Percentiles rank a stretch among this genome's conserved stretches.
phyloP scores from a whole-genome alignment of 2,329 filamentous ascomycete species.

The Tolypocladium album region DNA sequence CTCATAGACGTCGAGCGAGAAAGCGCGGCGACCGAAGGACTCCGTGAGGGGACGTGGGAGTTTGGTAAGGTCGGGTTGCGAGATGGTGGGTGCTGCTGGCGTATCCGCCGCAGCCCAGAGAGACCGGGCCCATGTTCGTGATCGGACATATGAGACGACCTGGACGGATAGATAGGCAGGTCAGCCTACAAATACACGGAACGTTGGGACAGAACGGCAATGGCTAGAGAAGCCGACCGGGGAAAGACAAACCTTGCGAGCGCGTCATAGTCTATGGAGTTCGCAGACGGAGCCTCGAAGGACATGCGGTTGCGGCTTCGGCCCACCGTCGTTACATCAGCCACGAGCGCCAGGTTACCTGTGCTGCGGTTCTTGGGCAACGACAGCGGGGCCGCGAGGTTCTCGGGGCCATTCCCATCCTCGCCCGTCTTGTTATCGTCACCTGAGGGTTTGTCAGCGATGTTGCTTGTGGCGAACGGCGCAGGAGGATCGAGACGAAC shows the following conservation, averaged over 20 bases:
- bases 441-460: conserved; percentile 17
- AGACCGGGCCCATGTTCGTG: conserved; percentile 80
- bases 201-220: not conserved
- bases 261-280: conserved; percentile 52
- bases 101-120: conserved; percentile 85
- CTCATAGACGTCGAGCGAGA: conserved; percentile 63
- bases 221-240: not conserved
- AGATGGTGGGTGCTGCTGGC: conserved; percentile 62
- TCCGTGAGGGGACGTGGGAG: conserved; percentile 53
- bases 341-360: conserved; percentile 43
- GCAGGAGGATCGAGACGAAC: conserved; percentile 15
- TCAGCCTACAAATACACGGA: conserved; percentile 11
- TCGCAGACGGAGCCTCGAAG: conserved; percentile 57
- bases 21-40: conserved; percentile 42
- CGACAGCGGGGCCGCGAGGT: conserved; percentile 35
- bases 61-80: conserved; percentile 53
- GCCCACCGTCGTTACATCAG: conserved; percentile 40
- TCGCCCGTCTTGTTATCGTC: conserved; percentile 21
- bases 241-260: conserved; percentile 53
- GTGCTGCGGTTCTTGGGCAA: conserved; percentile 57
- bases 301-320: conserved; percentile 61
- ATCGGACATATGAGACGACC: conserved; percentile 72
- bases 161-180: conserved; percentile 25
- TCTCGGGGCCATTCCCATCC: conserved; percentile 30
- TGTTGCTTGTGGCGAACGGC: not conserved